phyloP scores from a whole-genome alignment of 306 rosid species.

The Vigna reflexopilosa region DNA sequence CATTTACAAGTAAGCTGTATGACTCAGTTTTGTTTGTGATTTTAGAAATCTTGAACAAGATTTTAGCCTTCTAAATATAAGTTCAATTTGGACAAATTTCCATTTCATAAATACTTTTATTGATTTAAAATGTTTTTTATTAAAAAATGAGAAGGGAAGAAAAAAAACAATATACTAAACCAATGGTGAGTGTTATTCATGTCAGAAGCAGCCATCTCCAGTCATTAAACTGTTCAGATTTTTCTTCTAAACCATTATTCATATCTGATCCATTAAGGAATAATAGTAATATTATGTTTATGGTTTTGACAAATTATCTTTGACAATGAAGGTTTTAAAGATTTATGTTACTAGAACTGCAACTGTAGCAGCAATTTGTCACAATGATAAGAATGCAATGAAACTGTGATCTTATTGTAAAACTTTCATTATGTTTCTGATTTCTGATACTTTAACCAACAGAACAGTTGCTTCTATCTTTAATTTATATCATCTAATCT shows the following conservation, averaged over 20 bases:
- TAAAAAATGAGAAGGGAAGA: not conserved
- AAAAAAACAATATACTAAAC: not conserved
- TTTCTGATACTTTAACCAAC: no score
- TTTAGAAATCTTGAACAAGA: not conserved
- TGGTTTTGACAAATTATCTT: not conserved
- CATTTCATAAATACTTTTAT: not conserved
- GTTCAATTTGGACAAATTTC: not conserved
- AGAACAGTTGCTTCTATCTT: no score
- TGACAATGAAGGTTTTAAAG: not conserved
- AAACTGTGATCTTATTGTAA: not conserved
- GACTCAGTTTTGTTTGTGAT: not conserved
- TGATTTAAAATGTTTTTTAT: not conserved
- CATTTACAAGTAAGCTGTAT: not conserved
- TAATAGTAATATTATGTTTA: not conserved
- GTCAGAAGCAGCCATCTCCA: no score
- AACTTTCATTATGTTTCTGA: no score
- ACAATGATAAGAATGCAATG: not conserved
- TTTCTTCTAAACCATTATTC: not conserved
- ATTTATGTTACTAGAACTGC: no score
- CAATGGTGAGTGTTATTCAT: no score
- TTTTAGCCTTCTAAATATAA: not conserved
- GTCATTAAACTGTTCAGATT: no score
- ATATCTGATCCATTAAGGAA: slow-evolving; percentile 1
- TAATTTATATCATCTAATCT: no score
- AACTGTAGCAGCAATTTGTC: not conserved